These are phyloP conservation scores for Favolaschia claudopus DNA, from an alignment of 768 basidiomycete genomes.

Conservation along the genomic window DNA sequence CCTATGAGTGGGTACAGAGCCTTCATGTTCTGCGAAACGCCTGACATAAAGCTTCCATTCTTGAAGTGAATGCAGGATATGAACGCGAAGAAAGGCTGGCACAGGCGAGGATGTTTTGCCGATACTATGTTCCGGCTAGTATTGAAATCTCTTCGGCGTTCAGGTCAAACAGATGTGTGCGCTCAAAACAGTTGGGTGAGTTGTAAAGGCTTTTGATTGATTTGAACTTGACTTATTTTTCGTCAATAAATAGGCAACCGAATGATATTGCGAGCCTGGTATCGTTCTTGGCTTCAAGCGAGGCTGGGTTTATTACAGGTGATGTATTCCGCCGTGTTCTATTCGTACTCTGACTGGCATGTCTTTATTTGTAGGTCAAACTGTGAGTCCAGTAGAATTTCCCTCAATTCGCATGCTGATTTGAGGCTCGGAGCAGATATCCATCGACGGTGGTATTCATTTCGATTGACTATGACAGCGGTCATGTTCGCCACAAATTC, in stretches of 20 bases:
- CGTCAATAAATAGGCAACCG: constrained; percentile 13
- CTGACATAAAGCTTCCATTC: background rate
- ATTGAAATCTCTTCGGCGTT: too few species aligned
- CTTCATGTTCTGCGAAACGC: background rate
- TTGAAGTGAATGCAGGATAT: background rate
- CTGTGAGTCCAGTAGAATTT: background rate
- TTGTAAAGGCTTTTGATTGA: background rate
- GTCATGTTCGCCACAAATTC: background rate
- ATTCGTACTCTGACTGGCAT: background rate
- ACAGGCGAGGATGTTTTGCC: background rate
- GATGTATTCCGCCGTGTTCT: background rate
- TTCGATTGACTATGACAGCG: constrained; percentile 10
- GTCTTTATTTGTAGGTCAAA: constrained; percentile 19
- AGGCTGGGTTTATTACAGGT: constrained; percentile 40
- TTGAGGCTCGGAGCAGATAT: constrained; percentile 2
- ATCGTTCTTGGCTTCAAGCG: constrained; percentile 37
- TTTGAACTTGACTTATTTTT: background rate
- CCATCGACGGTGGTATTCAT: constrained; percentile 7
- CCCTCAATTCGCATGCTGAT: background rate
- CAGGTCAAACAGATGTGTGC: constrained; percentile 7
- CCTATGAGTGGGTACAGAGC: constrained; percentile 3
- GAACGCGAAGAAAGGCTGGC: background rate
- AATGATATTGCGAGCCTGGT: constrained; percentile 36
- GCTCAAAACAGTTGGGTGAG: constrained; percentile 2
- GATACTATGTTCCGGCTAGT: background rate